Base-by-base conservation (phyloP, 2,329 filamentous ascomycete species). In the Amauroascus verrucosus region DNA sequence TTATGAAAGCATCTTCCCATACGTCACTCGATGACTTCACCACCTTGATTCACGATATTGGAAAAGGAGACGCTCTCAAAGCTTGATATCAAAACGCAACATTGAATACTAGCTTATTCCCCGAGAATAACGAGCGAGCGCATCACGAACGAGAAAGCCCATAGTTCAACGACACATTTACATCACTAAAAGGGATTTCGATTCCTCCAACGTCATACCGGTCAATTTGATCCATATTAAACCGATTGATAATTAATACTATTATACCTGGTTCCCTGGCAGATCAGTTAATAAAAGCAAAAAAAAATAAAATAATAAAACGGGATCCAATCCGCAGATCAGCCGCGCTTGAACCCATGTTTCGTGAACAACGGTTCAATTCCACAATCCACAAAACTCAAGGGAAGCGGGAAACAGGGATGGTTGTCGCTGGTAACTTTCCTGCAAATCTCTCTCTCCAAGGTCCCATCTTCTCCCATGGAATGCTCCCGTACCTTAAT, bases 401-500 rank as follows among this genome's bases (percentile, higher is more conserved):
- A 30, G 16, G 20, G 20, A 1, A 1, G 38, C 13, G 14, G 32
- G 33, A 4, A 14, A 11, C 16, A n/a, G 5, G 38, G 40, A 4
- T 30, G 9, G 20, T 24, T 2, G 47, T 33, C 16, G 46, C 18
- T 53, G 50, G 50, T 53, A 53, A 53, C 50, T 47, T 53, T 38
- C 7, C 30, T 53, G 50, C 38, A 28, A 46, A 40, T 53, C 33
- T 30, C 38, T 46, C 50, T 28, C 30, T 28, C 46, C 28, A 44
- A 22, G 48, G 22, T 22, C 35, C 33, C 22, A 33, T 4, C 16
- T 18, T 35, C 8, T 11, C 32, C 50, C 50, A 53, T 53, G 50
- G 50, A 46, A 46, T 38, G 50, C 20, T 53, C 50, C 50, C 50
- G 50, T 28, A 47, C 33, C 43, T 28, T 38, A 38, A 53, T 24